Evolutionary conservation across 106 monocot genomes (phyloP).

Genomic region (Ottelia alismoides): DNA sequence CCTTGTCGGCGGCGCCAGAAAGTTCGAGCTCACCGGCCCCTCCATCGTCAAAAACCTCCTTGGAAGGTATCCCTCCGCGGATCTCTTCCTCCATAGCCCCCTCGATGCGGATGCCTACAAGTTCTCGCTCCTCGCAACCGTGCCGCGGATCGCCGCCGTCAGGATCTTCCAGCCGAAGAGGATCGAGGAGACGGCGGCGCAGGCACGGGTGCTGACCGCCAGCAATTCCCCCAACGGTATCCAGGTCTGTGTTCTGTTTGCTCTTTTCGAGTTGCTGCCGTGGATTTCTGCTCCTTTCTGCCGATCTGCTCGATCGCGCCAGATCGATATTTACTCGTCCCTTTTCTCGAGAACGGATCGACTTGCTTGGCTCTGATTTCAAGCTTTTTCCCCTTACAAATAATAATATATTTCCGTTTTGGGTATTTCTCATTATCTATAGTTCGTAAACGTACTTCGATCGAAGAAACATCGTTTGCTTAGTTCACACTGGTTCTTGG

Average conservation of each 20-base stretch:
- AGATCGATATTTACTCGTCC: too few species aligned
- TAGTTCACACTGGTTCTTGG: too few species aligned
- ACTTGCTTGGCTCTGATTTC: too few species aligned
- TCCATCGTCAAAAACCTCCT: slow-evolving; percentile 68
- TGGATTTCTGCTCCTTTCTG: too few species aligned
- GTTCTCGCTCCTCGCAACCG: slow-evolving; percentile 36
- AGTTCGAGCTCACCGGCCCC: slow-evolving; percentile 92
- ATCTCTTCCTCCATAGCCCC: slow-evolving; percentile 74
- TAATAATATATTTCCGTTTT: too few species aligned
- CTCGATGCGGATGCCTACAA: slow-evolving; percentile 76
- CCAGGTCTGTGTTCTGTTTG: slow-evolving; percentile 32
- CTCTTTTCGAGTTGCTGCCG: too few species aligned
- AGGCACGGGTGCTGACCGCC: slow-evolving; percentile 40
- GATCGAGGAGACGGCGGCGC: slow-evolving; percentile 27
- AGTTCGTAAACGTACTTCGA: too few species aligned
- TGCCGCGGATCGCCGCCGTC: slow-evolving; percentile 58
- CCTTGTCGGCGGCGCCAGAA: slow-evolving; percentile 78
- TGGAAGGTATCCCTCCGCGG: slow-evolving; percentile 32
- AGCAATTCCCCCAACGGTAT: slow-evolving; percentile 70
- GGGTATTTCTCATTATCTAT: too few species aligned
- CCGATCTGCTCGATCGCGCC: too few species aligned
- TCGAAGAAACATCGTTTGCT: too few species aligned
- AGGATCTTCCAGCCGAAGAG: slow-evolving; percentile 34
- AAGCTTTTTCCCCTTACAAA: too few species aligned
- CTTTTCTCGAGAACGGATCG: too few species aligned